phyloP scores from a whole-genome alignment of 305 asterid genomes.

The Striga hermonthica region DNA sequence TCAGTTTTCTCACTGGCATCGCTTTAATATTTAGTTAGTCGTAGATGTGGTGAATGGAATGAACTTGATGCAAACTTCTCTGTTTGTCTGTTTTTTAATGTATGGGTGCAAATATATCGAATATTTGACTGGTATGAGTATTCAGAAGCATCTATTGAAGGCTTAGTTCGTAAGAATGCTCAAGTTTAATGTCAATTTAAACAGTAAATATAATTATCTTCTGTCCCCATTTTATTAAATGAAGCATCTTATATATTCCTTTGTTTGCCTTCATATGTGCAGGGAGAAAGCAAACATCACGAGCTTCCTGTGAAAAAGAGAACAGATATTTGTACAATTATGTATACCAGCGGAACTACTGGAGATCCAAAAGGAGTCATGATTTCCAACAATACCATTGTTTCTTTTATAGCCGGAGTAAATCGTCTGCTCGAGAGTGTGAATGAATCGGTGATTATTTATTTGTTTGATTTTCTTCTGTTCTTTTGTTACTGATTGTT shows the following conservation, averaged over 20 bases:
- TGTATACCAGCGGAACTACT: constrained; percentile 97
- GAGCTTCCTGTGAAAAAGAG: constrained; percentile 82
- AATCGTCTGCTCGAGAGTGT: constrained; percentile 56
- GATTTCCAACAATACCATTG: constrained; percentile 84
- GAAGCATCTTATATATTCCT: constrained; percentile 29
- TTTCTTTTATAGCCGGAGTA: constrained; percentile 79
- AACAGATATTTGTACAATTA: constrained; percentile 84
- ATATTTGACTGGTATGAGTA: constrained; percentile 18
- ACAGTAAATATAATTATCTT: constrained; percentile 20
- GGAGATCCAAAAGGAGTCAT: constrained; percentile 97
- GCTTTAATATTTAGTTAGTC: constrained; percentile 5
- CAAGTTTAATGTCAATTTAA: constrained; percentile 6
- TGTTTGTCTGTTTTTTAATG: background rate
- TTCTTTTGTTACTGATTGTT: constrained; percentile 20
- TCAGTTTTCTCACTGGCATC: background rate
- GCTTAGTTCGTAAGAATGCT: background rate
- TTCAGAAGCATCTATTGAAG: background rate
- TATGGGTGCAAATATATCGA: background rate
- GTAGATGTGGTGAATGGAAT: constrained; percentile 11
- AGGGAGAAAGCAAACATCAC: constrained; percentile 64
- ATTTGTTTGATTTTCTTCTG: constrained; percentile 17
- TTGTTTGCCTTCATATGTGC: constrained; percentile 39
- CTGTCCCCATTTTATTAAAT: constrained; percentile 8
- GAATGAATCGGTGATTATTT: constrained; percentile 59
- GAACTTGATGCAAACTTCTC: background rate